Conservation (phyloP, 2,329 filamentous ascomycete genomes). For the Helotiales sp. region DNA sequence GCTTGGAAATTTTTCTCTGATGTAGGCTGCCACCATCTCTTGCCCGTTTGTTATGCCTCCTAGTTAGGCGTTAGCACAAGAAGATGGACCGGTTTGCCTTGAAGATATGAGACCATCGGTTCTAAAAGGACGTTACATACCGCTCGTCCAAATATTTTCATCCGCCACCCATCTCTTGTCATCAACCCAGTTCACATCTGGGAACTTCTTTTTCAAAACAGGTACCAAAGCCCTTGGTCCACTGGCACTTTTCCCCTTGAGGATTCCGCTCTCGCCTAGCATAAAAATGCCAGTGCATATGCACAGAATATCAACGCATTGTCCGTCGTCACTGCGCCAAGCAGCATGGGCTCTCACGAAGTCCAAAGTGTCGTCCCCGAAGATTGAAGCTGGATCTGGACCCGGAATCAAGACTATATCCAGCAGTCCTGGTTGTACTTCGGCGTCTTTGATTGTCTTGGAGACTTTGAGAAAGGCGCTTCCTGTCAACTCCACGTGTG, state of each 20-base stretch:
- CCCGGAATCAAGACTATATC: slow-evolving; percentile 59
- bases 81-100: too few relatives aligned
- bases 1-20: slow-evolving; percentile 51
- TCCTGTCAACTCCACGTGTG: slow-evolving; percentile 51
- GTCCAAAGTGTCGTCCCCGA: slow-evolving; percentile 44
- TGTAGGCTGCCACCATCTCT: slow-evolving; percentile 59
- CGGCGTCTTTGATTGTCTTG: slow-evolving; percentile 51
- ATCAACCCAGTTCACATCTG: slow-evolving; percentile 50
- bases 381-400: slow-evolving; percentile 48
- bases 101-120: too few relatives aligned
- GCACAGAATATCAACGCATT: slow-evolving; percentile 54
- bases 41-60: slow-evolving; percentile 60
- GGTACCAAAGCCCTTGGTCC: slow-evolving; percentile 54
- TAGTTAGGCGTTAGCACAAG: not conserved
- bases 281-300: slow-evolving; percentile 58
- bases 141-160: slow-evolving; percentile 60
- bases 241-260: slow-evolving; percentile 52
- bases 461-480: slow-evolving; percentile 48
- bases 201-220: slow-evolving; percentile 43
- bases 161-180: slow-evolving; percentile 57
- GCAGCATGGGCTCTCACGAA: slow-evolving; percentile 52
- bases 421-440: slow-evolving; percentile 55
- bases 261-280: slow-evolving; percentile 54
- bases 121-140: too few relatives aligned
- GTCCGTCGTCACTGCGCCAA: slow-evolving; percentile 32